phyloP scores from a whole-genome alignment of 306 rosid species.

The Glycine tomentella region DNA sequence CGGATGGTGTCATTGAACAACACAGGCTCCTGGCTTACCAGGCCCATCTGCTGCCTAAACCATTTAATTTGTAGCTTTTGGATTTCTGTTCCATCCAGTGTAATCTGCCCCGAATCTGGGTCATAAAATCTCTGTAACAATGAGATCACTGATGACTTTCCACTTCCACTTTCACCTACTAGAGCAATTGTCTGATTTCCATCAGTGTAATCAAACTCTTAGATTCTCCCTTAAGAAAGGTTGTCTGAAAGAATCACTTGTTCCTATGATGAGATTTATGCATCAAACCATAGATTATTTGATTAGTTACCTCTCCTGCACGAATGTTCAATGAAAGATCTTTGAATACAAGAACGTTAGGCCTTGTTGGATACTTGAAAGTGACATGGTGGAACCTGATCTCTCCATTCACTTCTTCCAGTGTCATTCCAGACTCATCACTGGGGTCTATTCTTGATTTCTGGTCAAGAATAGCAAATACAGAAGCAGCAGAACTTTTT shows the following conservation, averaged over 20 bases:
- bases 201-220: slow-evolving; percentile 35
- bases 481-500: slow-evolving; percentile 65
- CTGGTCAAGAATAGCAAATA: slow-evolving; percentile 72
- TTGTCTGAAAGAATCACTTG: neutral
- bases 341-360: slow-evolving; percentile 61
- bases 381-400: slow-evolving; percentile 64
- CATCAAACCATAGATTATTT: neutral
- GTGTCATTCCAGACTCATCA: slow-evolving; percentile 55
- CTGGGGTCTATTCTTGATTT: slow-evolving; percentile 68
- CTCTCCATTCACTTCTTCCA: slow-evolving; percentile 68
- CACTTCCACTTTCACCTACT: slow-evolving; percentile 91
- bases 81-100: slow-evolving; percentile 68
- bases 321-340: slow-evolving; percentile 71
- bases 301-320: slow-evolving; percentile 66
- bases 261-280: neutral
- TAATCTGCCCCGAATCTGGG: slow-evolving; percentile 71
- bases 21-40: slow-evolving; percentile 84
- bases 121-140: slow-evolving; percentile 79
- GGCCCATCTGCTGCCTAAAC: slow-evolving; percentile 82
- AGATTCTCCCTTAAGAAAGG: slow-evolving; percentile 28
- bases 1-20: slow-evolving; percentile 80
- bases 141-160: slow-evolving; percentile 81
- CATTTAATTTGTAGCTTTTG: slow-evolving; percentile 69
- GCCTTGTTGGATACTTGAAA: slow-evolving; percentile 79
- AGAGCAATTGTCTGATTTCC: slow-evolving; percentile 76